These are phyloP conservation scores for Calonectria fujianensis DNA, from an alignment of 2,329 filamentous ascomycete species.

Conservation along the genomic window DNA sequence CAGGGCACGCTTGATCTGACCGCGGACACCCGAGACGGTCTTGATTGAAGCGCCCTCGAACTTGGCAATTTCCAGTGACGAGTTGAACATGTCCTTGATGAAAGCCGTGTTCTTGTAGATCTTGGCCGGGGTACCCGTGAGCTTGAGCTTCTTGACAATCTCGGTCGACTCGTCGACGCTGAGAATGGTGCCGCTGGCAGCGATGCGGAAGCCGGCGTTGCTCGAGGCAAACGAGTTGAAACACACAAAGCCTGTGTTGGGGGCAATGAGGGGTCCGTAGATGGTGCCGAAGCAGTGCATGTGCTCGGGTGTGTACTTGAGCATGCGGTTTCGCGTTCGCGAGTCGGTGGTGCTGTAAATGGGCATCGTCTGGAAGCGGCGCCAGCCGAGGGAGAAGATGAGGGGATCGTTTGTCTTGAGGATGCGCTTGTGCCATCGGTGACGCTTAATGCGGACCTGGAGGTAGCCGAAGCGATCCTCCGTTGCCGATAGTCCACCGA, in stretches of 20 bases:
- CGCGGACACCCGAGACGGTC: constrained; percentile 95
- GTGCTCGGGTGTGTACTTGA: constrained; percentile 99
- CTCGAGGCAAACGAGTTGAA: constrained; percentile 91
- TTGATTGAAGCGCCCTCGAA: constrained; percentile 97
- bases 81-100: constrained; percentile 98
- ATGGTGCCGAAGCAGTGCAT: constrained; percentile 99
- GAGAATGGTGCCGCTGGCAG: constrained; percentile 94
- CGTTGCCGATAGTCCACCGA: constrained; percentile 93
- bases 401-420: constrained; percentile 98
- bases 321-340: constrained; percentile 94
- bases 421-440: constrained; percentile 99
- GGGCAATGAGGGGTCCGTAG: constrained; percentile 94
- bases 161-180: constrained; percentile 96
- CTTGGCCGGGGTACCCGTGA: constrained; percentile 95
- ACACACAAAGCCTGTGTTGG: constrained; percentile 96
- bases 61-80: constrained; percentile 94
- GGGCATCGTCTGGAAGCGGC: constrained; percentile 93
- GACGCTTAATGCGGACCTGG: constrained; percentile 96
- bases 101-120: constrained; percentile 99
- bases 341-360: constrained; percentile 97
- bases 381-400: constrained; percentile 97
- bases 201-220: constrained; percentile 93
- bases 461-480: constrained; percentile 97
- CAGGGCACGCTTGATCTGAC: constrained; percentile 97
- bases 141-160: constrained; percentile 99